Conservation (phyloP, 345 rosid species). For the Mercurialis annua region DNA sequence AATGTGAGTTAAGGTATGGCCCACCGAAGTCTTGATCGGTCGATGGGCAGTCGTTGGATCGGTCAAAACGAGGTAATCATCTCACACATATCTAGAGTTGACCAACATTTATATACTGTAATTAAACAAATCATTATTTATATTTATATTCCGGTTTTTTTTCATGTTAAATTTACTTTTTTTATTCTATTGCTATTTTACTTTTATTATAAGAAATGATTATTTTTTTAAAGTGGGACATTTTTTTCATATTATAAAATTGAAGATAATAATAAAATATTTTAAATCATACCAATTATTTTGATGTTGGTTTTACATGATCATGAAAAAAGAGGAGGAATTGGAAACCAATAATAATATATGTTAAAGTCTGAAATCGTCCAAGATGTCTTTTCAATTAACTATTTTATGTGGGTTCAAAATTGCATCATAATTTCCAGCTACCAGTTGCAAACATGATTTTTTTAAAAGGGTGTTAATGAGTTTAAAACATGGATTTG, state of each 20-base stretch:
- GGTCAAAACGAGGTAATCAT: constrained; percentile 24
- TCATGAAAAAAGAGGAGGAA: no score
- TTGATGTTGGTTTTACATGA: no score
- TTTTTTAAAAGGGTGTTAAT: neutral
- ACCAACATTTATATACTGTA: neutral
- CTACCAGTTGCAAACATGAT: no score
- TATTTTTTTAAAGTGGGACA: neutral
- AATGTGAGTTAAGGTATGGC: constrained; percentile 34
- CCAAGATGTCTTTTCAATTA: no score
- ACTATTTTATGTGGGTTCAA: no score
- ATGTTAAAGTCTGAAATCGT: no score
- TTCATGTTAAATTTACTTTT: neutral
- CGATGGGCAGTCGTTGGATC: constrained; percentile 21
- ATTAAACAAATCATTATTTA: neutral
- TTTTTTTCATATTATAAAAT: neutral
- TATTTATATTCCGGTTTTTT: neutral
- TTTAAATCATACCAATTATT: no score
- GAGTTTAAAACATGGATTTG: neutral
- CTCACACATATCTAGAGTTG: constrained; percentile 2
- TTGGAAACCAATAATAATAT: no score
- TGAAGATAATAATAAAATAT: no score
- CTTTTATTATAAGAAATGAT: neutral
- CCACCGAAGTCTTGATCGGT: constrained; percentile 45
- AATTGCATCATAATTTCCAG: no score
- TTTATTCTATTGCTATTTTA: neutral